Conservation (phyloP, 2,329 filamentous ascomycete species). For the Pezicula neosporulosa region DNA sequence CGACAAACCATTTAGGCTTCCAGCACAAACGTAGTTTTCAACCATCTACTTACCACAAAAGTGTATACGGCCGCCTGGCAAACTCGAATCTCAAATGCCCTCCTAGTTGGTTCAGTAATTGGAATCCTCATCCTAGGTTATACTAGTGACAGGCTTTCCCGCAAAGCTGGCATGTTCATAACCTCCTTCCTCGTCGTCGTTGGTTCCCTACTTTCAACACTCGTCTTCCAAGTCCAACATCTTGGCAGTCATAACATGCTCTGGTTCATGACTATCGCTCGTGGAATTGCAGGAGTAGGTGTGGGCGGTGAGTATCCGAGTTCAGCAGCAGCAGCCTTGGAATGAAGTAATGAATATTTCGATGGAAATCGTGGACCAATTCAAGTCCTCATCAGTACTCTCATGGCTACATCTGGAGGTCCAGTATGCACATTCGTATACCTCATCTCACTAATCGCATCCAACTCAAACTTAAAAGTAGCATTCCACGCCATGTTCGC, state of each 20-base stretch:
- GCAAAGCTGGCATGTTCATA: constrained; percentile 29
- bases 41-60: constrained; percentile 23
- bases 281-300: constrained; percentile 33
- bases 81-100: constrained; percentile 30
- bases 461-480: constrained; percentile 28
- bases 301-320: constrained; percentile 35
- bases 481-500: constrained; percentile 28
- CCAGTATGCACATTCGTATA: constrained; percentile 33
- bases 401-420: constrained; percentile 31
- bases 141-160: constrained; percentile 27
- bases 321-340: constrained; percentile 32
- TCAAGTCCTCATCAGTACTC: constrained; percentile 31
- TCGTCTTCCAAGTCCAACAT: constrained; percentile 31
- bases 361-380: constrained; percentile 27
- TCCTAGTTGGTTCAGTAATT: constrained; percentile 30
- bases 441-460: constrained; percentile 31
- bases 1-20: constrained; percentile 14
- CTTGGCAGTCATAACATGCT: constrained; percentile 26
- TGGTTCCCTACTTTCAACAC: constrained; percentile 30
- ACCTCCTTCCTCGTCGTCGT: constrained; percentile 28
- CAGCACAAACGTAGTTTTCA: constrained; percentile 30
- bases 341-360: constrained; percentile 29
- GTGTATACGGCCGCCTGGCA: constrained; percentile 25
- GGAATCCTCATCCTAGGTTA: constrained; percentile 30
- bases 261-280: constrained; percentile 33